A percentile compares a stretch with the other conserved stretches of the same genome.
These are phyloP conservation scores for Penicillium subrubescens DNA, from an alignment of 495 filamentous ascomycete species.

Conservation along the genomic window DNA sequence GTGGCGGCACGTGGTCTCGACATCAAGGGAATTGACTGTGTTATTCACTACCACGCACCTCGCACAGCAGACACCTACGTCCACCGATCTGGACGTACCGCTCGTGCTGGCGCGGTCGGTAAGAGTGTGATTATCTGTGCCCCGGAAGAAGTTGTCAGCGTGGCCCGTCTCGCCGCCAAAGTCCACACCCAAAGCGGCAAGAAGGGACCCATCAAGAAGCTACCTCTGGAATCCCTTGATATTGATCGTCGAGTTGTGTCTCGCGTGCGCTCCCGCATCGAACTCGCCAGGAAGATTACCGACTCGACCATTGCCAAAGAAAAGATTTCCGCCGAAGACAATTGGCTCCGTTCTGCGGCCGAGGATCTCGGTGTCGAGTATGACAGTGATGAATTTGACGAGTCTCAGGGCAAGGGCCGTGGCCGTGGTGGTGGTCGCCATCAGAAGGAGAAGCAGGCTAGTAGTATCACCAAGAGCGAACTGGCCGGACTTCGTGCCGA, in stretches of 20 bases:
- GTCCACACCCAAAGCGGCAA: constrained; percentile 67
- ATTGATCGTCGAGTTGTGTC: constrained; percentile 78
- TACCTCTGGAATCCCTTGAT: constrained; percentile 75
- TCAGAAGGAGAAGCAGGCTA: constrained; percentile 71
- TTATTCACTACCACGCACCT: constrained; percentile 94
- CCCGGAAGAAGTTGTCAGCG: constrained; percentile 85
- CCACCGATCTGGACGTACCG: constrained; percentile 92
- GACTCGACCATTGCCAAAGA: constrained; percentile 84
- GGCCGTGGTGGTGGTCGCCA: constrained; percentile 70
- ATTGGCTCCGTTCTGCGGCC: constrained; percentile 80
- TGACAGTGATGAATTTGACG: constrained; percentile 81
- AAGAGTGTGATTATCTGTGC: constrained; percentile 85
- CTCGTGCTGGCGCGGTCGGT: constrained; percentile 75
- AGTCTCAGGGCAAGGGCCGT: constrained; percentile 62
- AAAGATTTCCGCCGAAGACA: constrained; percentile 78
- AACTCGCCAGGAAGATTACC: constrained; percentile 79
- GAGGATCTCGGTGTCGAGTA: constrained; percentile 95
- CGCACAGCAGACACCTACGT: constrained; percentile 91
- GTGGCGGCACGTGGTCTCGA: constrained; percentile 96
- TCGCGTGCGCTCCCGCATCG: constrained; percentile 71
- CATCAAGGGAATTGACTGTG: constrained; percentile 81
- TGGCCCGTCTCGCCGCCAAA: constrained; percentile 81
- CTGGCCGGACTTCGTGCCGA: constrained; percentile 52
- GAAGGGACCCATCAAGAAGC: constrained; percentile 50
- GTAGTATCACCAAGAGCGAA: constrained; percentile 69